Evolutionary conservation across 2,329 filamentous ascomycete genomes (phyloP), one percentile per base, ranked within the genome.

Genomic region (Claviceps paspali): DNA sequence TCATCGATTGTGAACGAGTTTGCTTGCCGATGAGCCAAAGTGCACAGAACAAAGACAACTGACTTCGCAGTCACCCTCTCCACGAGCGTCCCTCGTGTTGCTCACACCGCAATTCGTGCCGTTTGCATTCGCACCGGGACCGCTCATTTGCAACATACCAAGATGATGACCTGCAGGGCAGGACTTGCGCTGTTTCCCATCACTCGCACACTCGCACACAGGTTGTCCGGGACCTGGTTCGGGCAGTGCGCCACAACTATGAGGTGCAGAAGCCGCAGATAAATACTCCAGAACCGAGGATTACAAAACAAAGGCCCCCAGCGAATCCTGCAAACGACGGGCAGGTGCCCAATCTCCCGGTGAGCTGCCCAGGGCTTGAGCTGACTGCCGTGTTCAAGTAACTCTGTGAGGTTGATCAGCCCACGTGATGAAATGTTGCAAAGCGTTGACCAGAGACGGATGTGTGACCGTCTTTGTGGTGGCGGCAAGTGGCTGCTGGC

Each of bases 141-240:
- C 8, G 8, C 10, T 28, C 18, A 11, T 21, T 2, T 19, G 12
- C 11, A 26, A 36, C 31, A 12, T 39, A 85, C 80, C 64, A 85
- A 57, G 41, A 85, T 67, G 60, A 84, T 82, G 33, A 85, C 76
- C 59, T 85, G 79, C 59, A 85, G 61, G 29, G 73, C 72, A 54
- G 73, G 67, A 39, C 53, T 44, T 35, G 45, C 40, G 32, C 48
- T 40, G 31, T 50, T 45, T 33, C 46, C 47, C 50, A 47, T 49
- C 40, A 48, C 51, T 14, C 31, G 18, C 11, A n/a, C n/a, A n/a
- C 32, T 23, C 18, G 11, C 24, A 18, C 21, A 3, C n/a, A n/a
- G n/a, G n/a, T n/a, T 19, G 24, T 19, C 4, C 19, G 11, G 12
- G 15, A 24, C 19, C 30, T 17, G 17, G 22, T 26, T 18, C 10